Conservation (phyloP, 805 yeast genomes). For the Candida ascalaphidarum region DNA sequence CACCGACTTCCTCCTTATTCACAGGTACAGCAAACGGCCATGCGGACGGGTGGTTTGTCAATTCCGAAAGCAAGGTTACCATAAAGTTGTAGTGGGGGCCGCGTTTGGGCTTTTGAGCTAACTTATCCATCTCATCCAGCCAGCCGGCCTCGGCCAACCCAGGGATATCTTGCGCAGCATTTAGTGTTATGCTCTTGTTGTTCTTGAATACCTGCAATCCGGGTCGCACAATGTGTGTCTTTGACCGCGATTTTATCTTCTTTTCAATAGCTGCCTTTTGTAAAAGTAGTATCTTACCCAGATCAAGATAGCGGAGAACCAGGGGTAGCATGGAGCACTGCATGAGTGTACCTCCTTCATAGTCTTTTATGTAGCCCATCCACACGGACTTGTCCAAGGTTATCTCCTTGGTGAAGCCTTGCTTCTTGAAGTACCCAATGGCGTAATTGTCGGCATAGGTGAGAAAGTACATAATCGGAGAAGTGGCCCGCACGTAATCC, state of each 20-base stretch:
- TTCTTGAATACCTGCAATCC: slow-evolving; percentile 67
- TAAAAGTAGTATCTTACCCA: slow-evolving; percentile 71
- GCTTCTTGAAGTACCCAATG: slow-evolving; percentile 96
- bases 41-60: slow-evolving; percentile 91
- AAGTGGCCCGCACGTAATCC: slow-evolving; percentile 86
- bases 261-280: slow-evolving; percentile 89
- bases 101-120: slow-evolving; percentile 90
- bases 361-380: slow-evolving; percentile 99
- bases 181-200: slow-evolving; percentile 40
- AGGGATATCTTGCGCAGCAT: slow-evolving; percentile 74
- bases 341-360: slow-evolving; percentile 98
- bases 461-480: slow-evolving; percentile 75
- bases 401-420: slow-evolving; percentile 94
- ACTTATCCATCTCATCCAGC: slow-evolving; percentile 96
- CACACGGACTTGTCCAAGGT: slow-evolving; percentile 77
- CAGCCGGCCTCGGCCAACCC: slow-evolving; percentile 93
- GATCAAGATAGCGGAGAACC: slow-evolving; percentile 75
- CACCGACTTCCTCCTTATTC: slow-evolving; percentile 88
- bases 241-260: slow-evolving; percentile 72
- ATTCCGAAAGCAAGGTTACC: slow-evolving; percentile 79
- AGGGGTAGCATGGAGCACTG: slow-evolving; percentile 92
- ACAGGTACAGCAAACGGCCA: slow-evolving; percentile 98
- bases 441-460: slow-evolving; percentile 99
- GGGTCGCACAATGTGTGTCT: slow-evolving; percentile 71
- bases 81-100: slow-evolving; percentile 92